phyloP scores from a whole-genome alignment of 306 rosid species.

The Gastrolobium villosum region DNA sequence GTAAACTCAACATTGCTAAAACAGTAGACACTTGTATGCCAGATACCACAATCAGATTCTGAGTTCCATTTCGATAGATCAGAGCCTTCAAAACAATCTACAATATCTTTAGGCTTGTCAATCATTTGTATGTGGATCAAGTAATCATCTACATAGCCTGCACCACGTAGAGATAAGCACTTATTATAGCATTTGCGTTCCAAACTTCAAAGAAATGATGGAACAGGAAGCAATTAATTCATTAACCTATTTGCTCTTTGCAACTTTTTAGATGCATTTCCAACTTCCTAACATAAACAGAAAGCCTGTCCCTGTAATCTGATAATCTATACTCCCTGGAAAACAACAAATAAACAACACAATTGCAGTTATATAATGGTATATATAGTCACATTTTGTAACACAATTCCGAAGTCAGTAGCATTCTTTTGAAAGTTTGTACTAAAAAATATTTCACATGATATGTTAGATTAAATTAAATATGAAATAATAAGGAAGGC shows the following conservation, averaged over 20 bases:
- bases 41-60: constrained; percentile 51
- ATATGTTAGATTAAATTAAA: too few relatives aligned
- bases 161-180: constrained; percentile 22
- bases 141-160: constrained; percentile 11
- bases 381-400: neutral
- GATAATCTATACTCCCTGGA: constrained; percentile 41
- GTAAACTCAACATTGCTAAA: constrained; percentile 18
- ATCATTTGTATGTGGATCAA: neutral
- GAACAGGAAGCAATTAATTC: neutral
- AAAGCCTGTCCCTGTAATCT: neutral
- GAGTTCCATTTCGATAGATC: constrained; percentile 18
- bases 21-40: constrained; percentile 7
- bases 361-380: neutral
- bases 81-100: constrained; percentile 46
- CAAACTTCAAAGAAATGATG: neutral
- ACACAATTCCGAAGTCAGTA: neutral
- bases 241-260: constrained; percentile 36
- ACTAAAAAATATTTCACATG: too few relatives aligned
- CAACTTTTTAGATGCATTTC: neutral
- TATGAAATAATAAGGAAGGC: too few relatives aligned
- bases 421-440: neutral
- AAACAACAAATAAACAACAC: neutral
- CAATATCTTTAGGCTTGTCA: constrained; percentile 46
- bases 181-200: neutral
- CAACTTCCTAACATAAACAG: neutral